Percentiles rank a stretch among this genome's conserved stretches.
Conservation (phyloP, 1,284 basidiomycete genomes). For the Fomitopsis schrenkii region DNA sequence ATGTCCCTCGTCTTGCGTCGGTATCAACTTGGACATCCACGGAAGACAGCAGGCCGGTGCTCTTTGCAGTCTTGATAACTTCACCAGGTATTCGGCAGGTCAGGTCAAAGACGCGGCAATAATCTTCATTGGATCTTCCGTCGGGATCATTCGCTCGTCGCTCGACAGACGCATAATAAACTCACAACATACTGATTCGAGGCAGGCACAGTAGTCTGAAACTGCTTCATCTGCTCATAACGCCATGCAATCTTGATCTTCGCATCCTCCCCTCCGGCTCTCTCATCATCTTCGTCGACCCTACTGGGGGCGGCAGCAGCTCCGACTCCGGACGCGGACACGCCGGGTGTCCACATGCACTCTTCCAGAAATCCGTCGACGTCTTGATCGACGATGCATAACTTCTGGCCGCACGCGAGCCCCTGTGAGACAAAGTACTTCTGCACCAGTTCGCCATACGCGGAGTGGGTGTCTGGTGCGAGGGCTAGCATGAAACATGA, state of each 20-base stretch:
- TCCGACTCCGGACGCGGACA: slow-evolving; percentile 10
- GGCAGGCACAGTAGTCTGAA: slow-evolving; percentile 77
- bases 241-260: slow-evolving; percentile 93
- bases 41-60: slow-evolving; percentile 33
- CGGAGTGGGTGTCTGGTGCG: slow-evolving; percentile 80
- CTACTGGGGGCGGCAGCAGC: slow-evolving; percentile 12
- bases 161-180: slow-evolving; percentile 11
- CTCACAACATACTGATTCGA: slow-evolving; percentile 46
- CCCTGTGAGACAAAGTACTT: slow-evolving; percentile 91
- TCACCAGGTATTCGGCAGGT: slow-evolving; percentile 51
- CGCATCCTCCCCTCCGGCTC: slow-evolving; percentile 35
- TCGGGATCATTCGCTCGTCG: slow-evolving; percentile 15
- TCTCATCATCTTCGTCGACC: slow-evolving; percentile 32
- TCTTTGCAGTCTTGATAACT: slow-evolving; percentile 40
- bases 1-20: slow-evolving; percentile 7
- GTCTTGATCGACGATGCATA: slow-evolving; percentile 65
- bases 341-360: slow-evolving; percentile 74
- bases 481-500: slow-evolving; percentile 72
- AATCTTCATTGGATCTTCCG: slow-evolving; percentile 51
- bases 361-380: slow-evolving; percentile 55
- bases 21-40: slow-evolving; percentile 22
- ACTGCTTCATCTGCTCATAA: slow-evolving; percentile 89
- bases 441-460: slow-evolving; percentile 83
- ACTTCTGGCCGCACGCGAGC: slow-evolving; percentile 64
- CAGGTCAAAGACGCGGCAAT: slow-evolving; percentile 72